Evolutionary conservation across 768 basidiomycete genomes (phyloP).

Genomic region (Kwoniella sp.): DNA sequence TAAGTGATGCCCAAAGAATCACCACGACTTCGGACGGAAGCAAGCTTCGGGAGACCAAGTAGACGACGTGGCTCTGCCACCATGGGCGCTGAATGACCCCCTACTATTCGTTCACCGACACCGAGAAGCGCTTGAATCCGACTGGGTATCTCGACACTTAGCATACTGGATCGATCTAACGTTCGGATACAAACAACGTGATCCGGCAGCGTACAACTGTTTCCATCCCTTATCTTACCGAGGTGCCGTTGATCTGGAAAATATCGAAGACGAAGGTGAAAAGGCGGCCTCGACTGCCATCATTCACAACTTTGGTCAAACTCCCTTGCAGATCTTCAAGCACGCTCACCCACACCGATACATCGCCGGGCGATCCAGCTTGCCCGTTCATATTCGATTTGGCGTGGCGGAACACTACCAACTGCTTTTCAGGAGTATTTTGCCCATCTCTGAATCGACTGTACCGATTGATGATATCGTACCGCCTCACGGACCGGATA

Average conservation of each 20-base stretch:
- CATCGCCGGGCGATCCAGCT: constrained; percentile 66
- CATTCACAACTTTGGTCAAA: constrained; percentile 95
- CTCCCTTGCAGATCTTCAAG: constrained; percentile 80
- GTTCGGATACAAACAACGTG: constrained; percentile 67
- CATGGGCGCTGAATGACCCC: constrained; percentile 84
- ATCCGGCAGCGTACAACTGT: constrained; percentile 73
- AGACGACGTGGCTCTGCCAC: constrained; percentile 82
- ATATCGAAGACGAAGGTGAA: constrained; percentile 81
- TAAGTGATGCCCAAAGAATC: constrained; percentile 32
- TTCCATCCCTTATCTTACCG: constrained; percentile 94
- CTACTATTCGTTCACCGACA: constrained; percentile 78
- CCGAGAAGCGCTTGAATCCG: constrained; percentile 81
- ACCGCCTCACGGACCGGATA: constrained; percentile 19
- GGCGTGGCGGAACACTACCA: constrained; percentile 85
- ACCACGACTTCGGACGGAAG: constrained; percentile 55
- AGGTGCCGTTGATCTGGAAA: constrained; percentile 84
- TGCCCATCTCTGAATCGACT: constrained; percentile 43
- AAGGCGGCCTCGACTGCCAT: constrained; percentile 91
- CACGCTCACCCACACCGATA: constrained; percentile 74
- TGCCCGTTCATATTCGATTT: constrained; percentile 70
- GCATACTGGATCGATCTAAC: constrained; percentile 92
- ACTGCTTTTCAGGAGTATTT: constrained; percentile 52
- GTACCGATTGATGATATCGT: constrained; percentile 34
- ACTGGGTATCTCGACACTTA: constrained; percentile 78
- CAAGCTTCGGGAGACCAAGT: constrained; percentile 60